Evolutionary conservation across 345 rosid genomes (phyloP), one percentile per base, ranked within the genome.

Genomic region (Ceriops zippeliana): DNA sequence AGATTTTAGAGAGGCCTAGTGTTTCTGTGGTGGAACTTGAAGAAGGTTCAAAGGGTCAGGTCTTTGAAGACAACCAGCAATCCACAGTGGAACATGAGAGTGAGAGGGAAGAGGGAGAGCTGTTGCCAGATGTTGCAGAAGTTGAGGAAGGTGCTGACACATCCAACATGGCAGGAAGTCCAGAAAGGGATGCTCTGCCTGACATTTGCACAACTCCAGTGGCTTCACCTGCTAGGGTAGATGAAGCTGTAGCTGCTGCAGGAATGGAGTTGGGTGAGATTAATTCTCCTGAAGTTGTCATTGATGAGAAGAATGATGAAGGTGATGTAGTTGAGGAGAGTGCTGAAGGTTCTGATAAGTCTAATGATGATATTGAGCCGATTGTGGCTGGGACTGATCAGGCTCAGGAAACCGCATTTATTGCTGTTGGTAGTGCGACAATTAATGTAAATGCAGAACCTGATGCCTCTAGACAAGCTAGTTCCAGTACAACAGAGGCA

Each of bases 31-130:
- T 70, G 70, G 67, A 73, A 10, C 42, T 67, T 27, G 89, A 84
- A 58, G 95, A 84, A 58, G 83, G 73, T 71, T 51, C 81, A 60
- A 79, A 70, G 75, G 90, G 82, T 72, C 87, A 71, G 65, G 61
- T 66, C 31, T 87, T 77, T 52, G 86, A 78, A 71, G 91, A 86
- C n/a, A 77, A 74, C 70, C 86, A 77, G 69, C 85, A 81, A 54
- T 62, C 61, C 20, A 47, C 53, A n/a, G 46, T 77, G 73, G 93
- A 86, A 32, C 62, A 69, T 38, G 93, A 86, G 59, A 79, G 82
- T 15, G 99, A 95, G 73, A 88, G 76, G 74, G 99, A 90, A 86
- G 99, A 95, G 71, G 97, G 97, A 64, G 99, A 93, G 79, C 72
- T 88, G 56, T 66, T 78, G 51, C 79, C 87, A 28, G 97, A 89